These are phyloP conservation scores for Beauveria scarabaeidicola DNA, from an alignment of 2,329 filamentous ascomycete species.

Conservation along the genomic window DNA sequence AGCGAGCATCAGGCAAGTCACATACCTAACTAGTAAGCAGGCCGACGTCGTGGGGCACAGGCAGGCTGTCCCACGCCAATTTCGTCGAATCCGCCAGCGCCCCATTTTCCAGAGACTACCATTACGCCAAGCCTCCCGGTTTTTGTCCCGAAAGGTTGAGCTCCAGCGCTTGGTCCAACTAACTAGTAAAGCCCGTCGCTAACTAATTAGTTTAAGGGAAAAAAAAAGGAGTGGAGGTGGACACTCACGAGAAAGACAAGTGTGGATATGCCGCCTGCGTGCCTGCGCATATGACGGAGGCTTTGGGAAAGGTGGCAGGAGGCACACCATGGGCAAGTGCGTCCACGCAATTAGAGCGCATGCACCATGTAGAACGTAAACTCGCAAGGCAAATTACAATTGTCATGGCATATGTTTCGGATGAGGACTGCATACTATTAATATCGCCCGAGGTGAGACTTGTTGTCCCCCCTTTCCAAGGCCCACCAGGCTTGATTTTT, in stretches of 20 bases:
- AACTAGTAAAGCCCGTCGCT: not conserved
- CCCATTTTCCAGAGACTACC: conserved; percentile 4
- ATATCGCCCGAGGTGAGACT: conserved; percentile 12
- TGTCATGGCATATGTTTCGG: conserved; percentile 10
- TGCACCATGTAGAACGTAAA: not conserved
- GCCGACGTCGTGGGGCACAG: not conserved
- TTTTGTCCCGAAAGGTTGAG: conserved; percentile 8
- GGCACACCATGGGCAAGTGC: not conserved
- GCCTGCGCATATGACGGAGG: not conserved
- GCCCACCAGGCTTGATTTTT: conserved; percentile 3
- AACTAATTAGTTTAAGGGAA: not conserved
- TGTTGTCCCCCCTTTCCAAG: not conserved
- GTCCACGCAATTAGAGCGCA: conserved; percentile 13
- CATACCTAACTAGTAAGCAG: not conserved
- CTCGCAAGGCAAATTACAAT: conserved; percentile 7
- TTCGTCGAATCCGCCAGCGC: conserved; percentile 8
- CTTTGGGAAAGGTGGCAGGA: not conserved
- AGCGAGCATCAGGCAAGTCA: not conserved
- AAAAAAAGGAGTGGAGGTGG: conserved; percentile 1
- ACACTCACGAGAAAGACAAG: not conserved
- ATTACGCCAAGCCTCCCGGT: conserved; percentile 8
- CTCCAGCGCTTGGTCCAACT: not conserved
- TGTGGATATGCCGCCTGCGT: not conserved
- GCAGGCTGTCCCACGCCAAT: conserved; percentile 6
- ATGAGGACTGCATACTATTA: conserved; percentile 10